Conservation (phyloP, 768 basidiomycete species). For the Clavulina sp. region DNA sequence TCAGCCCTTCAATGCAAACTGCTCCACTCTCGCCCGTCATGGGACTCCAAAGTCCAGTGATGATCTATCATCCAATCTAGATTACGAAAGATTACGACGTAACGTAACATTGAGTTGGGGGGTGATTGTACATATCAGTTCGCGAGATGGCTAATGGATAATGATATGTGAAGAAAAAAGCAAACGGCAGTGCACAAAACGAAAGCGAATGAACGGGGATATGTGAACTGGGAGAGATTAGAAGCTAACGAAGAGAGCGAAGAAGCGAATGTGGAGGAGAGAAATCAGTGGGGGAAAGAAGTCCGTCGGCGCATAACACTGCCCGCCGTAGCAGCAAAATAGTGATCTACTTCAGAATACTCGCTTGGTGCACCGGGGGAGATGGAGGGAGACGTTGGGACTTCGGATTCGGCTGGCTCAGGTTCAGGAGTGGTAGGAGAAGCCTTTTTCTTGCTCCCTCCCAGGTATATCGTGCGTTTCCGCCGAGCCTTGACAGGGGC, state of each 20-base stretch:
- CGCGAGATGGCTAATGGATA: no score
- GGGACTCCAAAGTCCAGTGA: background rate
- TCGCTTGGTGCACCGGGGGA: constrained; percentile 21
- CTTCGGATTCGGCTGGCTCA: constrained; percentile 9
- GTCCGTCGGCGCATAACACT: background rate
- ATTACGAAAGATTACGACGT: no score
- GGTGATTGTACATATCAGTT: no score
- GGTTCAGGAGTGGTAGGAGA: background rate
- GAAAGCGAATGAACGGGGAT: background rate
- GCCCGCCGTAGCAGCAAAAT: constrained; percentile 25
- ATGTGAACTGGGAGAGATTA: background rate
- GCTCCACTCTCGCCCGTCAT: background rate
- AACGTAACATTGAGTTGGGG: no score
- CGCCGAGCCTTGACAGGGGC: constrained; percentile 49
- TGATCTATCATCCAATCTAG: background rate
- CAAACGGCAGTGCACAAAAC: background rate
- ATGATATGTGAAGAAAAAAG: background rate
- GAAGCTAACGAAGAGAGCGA: background rate
- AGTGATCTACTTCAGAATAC: constrained; percentile 59
- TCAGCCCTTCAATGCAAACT: background rate
- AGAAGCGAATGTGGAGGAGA: background rate
- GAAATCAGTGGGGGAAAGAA: background rate
- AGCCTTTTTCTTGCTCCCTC: constrained; percentile 15
- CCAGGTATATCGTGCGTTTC: constrained; percentile 53
- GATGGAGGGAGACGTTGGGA: constrained; percentile 17